These are phyloP conservation scores for Westerdykella ornata DNA, from an alignment of 2,329 filamentous ascomycete species.

Conservation along the genomic window DNA sequence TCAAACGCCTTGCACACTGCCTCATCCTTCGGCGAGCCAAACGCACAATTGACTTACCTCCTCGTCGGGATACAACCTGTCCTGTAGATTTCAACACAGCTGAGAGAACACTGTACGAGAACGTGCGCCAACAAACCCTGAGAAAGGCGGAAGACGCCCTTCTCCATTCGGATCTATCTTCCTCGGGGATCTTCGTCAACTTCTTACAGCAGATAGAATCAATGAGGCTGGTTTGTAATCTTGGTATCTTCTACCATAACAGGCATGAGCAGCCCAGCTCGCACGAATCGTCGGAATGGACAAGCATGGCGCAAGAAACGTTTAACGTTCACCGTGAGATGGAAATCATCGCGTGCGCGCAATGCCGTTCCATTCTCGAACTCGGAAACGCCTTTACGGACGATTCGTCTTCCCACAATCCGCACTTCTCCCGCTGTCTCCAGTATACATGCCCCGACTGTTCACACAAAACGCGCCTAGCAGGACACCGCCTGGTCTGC, in stretches of 20 bases:
- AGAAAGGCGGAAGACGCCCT: conserved; percentile 29
- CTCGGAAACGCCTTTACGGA: neutral
- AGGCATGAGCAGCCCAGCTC: conserved; percentile 2
- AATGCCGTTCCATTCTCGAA: conserved; percentile 7
- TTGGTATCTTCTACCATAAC: conserved; percentile 39
- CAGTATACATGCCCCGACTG: conserved; percentile 12
- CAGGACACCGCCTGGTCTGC: conserved; percentile 7
- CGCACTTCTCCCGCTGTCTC: conserved; percentile 12
- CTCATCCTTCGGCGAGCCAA: conserved; percentile 41
- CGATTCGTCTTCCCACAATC: conserved; percentile 1
- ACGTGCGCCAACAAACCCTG: conserved; percentile 8
- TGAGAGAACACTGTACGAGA: conserved; percentile 37
- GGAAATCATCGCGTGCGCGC: conserved; percentile 9
- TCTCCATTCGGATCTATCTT: conserved; percentile 4
- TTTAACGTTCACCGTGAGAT: conserved; percentile 12
- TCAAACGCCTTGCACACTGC: conserved; percentile 37
- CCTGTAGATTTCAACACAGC: conserved; percentile 33
- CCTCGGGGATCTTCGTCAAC: conserved; percentile 33
- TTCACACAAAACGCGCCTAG: conserved; percentile 3
- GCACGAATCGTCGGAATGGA: conserved; percentile 6
- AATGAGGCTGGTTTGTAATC: conserved; percentile 44
- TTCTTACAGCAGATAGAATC: conserved; percentile 43
- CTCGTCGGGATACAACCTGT: conserved; percentile 28
- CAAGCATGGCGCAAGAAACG: conserved; percentile 7
- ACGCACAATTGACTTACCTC: conserved; percentile 36